Evolutionary conservation across 179 eudicot species (phyloP).

Genomic region (Spergularia azorica): DNA sequence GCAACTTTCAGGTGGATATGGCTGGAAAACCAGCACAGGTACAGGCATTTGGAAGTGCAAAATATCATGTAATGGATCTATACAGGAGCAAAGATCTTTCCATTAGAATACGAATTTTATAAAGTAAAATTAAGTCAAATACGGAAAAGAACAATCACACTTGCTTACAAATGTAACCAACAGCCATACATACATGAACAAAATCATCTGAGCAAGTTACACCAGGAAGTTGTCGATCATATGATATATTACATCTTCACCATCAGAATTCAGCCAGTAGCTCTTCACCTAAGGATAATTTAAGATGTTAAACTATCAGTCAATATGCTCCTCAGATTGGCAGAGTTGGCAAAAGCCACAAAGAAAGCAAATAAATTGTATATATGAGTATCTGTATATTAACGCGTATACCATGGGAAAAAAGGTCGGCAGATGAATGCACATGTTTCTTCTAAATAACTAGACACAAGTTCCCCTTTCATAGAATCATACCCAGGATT

Average conservation of each 20-base stretch:
- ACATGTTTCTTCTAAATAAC: no score
- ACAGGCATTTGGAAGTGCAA: conserved; percentile 41
- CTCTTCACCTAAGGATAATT: conserved; percentile 59
- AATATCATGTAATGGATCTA: background rate
- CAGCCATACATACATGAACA: conserved; percentile 28
- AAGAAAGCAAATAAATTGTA: background rate
- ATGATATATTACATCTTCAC: conserved; percentile 83
- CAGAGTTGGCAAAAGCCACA: background rate
- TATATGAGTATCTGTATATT: background rate
- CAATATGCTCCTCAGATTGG: background rate
- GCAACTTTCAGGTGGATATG: no score
- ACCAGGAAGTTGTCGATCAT: conserved; percentile 83
- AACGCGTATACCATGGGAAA: no score
- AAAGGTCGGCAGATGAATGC: no score
- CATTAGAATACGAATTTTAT: background rate
- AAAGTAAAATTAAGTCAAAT: background rate
- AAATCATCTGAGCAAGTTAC: conserved; percentile 25
- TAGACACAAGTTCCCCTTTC: no score
- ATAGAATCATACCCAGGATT: no score
- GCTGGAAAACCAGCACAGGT: no score
- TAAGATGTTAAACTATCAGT: conserved; percentile 1
- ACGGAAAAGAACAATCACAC: background rate
- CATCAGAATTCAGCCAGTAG: conserved; percentile 91
- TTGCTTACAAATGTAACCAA: conserved; percentile 27
- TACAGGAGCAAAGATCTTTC: conserved; percentile 1